Evolutionary conservation across 73 alveolate genomes (phyloP).

Genomic region (Symbiodinium pilosum): DNA sequence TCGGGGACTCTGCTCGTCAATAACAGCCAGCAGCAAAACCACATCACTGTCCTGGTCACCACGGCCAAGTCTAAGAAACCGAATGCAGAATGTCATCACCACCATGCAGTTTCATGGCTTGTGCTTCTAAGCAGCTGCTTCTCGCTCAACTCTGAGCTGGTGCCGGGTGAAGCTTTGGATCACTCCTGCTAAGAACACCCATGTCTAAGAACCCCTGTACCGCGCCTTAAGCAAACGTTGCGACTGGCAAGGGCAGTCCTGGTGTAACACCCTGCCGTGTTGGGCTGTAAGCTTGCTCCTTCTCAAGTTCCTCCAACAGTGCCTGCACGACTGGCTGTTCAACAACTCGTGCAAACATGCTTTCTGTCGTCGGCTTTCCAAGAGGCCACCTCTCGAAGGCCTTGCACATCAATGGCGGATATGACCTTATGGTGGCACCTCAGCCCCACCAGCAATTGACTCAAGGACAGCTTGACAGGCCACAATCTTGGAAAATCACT

Average conservation of each 20-base stretch:
- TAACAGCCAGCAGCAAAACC: constrained; percentile 26
- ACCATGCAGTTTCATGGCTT: neutral
- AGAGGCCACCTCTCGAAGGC: constrained; percentile 46
- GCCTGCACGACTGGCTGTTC: neutral
- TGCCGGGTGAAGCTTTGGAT: constrained; percentile 34
- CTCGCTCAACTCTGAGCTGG: constrained; percentile 28
- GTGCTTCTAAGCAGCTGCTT: constrained; percentile 26
- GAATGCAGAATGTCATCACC: too few species aligned
- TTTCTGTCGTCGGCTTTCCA: neutral
- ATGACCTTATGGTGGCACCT: constrained; percentile 93
- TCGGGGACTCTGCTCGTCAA: constrained; percentile 65
- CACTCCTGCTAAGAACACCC: too few species aligned
- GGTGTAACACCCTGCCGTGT: constrained; percentile 85
- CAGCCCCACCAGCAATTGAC: too few species aligned
- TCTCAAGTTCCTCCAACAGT: constrained; percentile 76
- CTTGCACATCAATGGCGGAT: constrained; percentile 66
- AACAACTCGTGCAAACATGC: neutral
- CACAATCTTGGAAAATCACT: neutral
- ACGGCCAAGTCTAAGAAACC: neutral
- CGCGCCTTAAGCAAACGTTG: too few species aligned
- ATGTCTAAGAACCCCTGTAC: too few species aligned
- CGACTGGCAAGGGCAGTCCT: constrained; percentile 53
- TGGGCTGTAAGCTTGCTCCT: constrained; percentile 75
- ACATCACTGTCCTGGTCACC: constrained; percentile 22
- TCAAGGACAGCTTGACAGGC: too few species aligned